Base-by-base conservation (phyloP, 2,329 filamentous ascomycete species). In the Monilinia laxa region DNA sequence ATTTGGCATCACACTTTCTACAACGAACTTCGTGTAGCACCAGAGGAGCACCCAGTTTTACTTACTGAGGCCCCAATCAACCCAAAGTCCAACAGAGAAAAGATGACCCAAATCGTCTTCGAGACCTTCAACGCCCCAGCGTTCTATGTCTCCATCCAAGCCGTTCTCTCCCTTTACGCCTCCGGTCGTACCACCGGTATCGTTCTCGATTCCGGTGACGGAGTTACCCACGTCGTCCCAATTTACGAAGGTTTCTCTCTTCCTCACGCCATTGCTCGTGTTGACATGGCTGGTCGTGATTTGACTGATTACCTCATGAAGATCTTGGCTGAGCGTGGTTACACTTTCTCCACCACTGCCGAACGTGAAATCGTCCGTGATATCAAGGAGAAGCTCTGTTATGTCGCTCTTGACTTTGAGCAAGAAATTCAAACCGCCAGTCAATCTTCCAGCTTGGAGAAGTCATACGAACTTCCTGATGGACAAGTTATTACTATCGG, bases 1-100 rank as follows among this genome's bases (percentile, higher is more conserved):
- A 98, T 99, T 78, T 99, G 95, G 95, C 95, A 99, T 84, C 95
- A 99, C 92, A 98, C 95, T 80, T 99, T 99, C 89, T 99, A 98
- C 92, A 99, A 99, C 86, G 95, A 99, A 88, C 88, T 99, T 80
- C 94, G 95, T 94, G 95, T 99, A 74, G 95, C 95, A 78, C 95
- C 95, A 77, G 95, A 99, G 88, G 95, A 99, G 90, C 95, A 99
- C 89, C 95, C 95, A 78, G 93, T 98, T 81, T 89, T 99, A 80
- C 88, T 99, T 82, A 99, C 95, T 77, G 95, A 99, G 87, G 95
- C 95, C 77, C 95, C 95, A 76, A 98, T 99, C 90, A 99, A 99
- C 90, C 95, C 95, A 82, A 98, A 98, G 89, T 96, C 92, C 86
- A 99, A 99, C 89, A 92, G 95, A 90, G 95, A 99, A 89, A 99